These are phyloP conservation scores for Graphiopsis chlorocephala DNA, from an alignment of 2,329 filamentous ascomycete species.

Conservation along the genomic window DNA sequence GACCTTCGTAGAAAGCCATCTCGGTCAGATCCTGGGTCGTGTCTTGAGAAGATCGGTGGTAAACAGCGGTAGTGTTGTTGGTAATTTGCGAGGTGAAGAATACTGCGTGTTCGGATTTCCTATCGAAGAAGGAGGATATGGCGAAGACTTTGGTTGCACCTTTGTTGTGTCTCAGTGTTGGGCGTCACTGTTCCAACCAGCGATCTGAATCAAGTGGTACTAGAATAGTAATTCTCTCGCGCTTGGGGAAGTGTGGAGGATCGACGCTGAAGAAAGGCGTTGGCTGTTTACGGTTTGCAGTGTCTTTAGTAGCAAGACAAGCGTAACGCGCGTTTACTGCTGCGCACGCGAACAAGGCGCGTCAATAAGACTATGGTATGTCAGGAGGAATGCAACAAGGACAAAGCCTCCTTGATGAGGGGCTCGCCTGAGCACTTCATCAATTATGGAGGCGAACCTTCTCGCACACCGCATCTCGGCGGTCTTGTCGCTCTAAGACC, in stretches of 20 bases:
- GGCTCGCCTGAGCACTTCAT: neutral
- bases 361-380: slow-evolving; percentile 10
- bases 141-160: neutral
- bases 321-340: neutral
- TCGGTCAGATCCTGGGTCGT: neutral
- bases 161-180: slow-evolving; percentile 12
- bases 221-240: neutral
- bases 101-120: neutral
- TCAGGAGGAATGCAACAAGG: slow-evolving; percentile 3
- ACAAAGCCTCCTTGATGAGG: neutral
- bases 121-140: slow-evolving; percentile 35
- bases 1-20: slow-evolving; percentile 41
- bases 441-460: neutral
- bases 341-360: neutral
- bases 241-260: slow-evolving; percentile 15
- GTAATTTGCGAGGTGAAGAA: neutral
- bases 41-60: neutral
- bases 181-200: slow-evolving; percentile 12
- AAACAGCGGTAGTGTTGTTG: neutral
- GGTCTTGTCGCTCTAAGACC: neutral
- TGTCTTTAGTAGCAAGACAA: slow-evolving; percentile 1
- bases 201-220: neutral
- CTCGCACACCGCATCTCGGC: neutral
- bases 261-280: slow-evolving; percentile 16
- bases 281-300: neutral